phyloP scores from a whole-genome alignment of 2,329 filamentous ascomycete genomes.

The Curvularia eragrostidis region DNA sequence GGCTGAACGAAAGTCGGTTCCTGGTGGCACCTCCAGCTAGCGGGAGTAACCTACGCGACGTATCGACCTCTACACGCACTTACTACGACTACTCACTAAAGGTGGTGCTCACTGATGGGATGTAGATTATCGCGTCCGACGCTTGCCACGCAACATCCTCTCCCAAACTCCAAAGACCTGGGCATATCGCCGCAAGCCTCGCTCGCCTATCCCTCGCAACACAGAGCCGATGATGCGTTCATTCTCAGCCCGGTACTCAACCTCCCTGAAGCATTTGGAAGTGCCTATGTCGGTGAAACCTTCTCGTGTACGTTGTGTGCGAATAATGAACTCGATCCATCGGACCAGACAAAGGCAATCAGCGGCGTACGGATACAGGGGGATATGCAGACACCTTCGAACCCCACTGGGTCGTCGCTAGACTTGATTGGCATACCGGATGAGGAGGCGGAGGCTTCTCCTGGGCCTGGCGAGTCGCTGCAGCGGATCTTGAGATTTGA shows the following conservation, averaged over 20 bases:
- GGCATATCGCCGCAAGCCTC: constrained; percentile 64
- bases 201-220: constrained; percentile 70
- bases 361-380: constrained; percentile 83
- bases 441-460: constrained; percentile 36
- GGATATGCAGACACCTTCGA: constrained; percentile 92
- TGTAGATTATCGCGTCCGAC: constrained; percentile 80
- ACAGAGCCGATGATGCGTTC: constrained; percentile 58
- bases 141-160: constrained; percentile 72
- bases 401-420: constrained; percentile 67
- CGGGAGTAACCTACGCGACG: neutral
- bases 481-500: constrained; percentile 86
- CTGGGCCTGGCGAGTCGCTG: constrained; percentile 70
- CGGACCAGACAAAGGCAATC: constrained; percentile 58
- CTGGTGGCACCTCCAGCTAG: neutral
- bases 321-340: constrained; percentile 76
- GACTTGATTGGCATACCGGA: constrained; percentile 59
- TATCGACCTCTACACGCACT: neutral
- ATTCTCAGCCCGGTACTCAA: constrained; percentile 71
- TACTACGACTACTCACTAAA: neutral
- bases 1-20: neutral
- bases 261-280: constrained; percentile 88
- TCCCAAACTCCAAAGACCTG: constrained; percentile 61
- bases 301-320: constrained; percentile 94
- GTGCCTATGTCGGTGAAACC: constrained; percentile 92
- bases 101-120: neutral